phyloP scores from a whole-genome alignment of 257 asterid species.

The Scutellaria barbata region DNA sequence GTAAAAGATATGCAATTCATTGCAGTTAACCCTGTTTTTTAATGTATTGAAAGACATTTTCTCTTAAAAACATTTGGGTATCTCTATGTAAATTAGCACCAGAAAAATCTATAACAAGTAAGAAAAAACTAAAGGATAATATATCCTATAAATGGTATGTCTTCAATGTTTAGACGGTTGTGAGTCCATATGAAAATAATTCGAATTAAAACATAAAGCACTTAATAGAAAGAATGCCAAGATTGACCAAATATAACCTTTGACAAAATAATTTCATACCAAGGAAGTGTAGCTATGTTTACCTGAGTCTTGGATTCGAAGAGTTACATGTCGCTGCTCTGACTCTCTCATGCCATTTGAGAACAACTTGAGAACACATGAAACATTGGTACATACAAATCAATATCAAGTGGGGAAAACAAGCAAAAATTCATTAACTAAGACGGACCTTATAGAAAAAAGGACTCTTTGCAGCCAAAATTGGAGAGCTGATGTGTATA shows the following conservation, averaged over 20 bases:
- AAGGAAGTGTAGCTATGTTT: slow-evolving; percentile 30
- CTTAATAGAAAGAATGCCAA: neutral
- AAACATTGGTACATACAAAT: slow-evolving; percentile 26
- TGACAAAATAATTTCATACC: slow-evolving; percentile 4
- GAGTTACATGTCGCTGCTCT: slow-evolving; percentile 61
- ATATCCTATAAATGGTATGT: neutral
- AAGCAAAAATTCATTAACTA: slow-evolving; percentile 18
- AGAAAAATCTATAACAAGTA: neutral
- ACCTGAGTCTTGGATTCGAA: slow-evolving; percentile 75
- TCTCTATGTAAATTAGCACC: neutral
- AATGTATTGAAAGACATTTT: no score
- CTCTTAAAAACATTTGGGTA: neutral
- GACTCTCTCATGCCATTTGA: slow-evolving; percentile 72
- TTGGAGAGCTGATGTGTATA: slow-evolving; percentile 84
- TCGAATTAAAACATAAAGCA: slow-evolving; percentile 13
- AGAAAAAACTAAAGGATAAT: neutral
- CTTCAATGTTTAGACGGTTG: neutral
- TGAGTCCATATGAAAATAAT: slow-evolving; percentile 6
- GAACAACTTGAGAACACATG: slow-evolving; percentile 59
- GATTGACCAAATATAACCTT: neutral
- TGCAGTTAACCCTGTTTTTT: no score
- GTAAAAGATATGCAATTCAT: no score
- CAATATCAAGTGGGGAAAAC: slow-evolving; percentile 21
- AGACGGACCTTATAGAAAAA: slow-evolving; percentile 67
- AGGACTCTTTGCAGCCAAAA: slow-evolving; percentile 86